These are phyloP conservation scores for Pichia ethanolica DNA, from an alignment of 805 yeast species.

Conservation along the genomic window DNA sequence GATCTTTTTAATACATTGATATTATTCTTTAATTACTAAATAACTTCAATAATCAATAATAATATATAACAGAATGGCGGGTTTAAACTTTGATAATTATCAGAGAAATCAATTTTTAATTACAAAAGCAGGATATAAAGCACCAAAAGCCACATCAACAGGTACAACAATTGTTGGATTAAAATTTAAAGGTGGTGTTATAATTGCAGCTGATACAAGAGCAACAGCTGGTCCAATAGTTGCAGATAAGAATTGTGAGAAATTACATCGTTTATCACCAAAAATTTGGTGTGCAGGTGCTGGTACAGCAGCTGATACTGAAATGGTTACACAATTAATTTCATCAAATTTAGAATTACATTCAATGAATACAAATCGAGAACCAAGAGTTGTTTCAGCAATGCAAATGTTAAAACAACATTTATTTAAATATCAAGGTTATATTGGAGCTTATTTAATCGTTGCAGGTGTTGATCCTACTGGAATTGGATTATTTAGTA, in stretches of 20 bases:
- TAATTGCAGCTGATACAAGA: slow-evolving; percentile 97
- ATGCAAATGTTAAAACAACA: slow-evolving; percentile 92
- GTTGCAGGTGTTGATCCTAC: slow-evolving; percentile 98
- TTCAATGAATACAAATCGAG: slow-evolving; percentile 71
- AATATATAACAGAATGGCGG: slow-evolving; percentile 50
- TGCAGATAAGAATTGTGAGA: slow-evolving; percentile 97
- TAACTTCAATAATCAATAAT: no score
- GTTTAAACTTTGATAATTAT: slow-evolving; percentile 86
- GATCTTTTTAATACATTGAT: no score
- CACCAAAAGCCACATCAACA: slow-evolving; percentile 90
- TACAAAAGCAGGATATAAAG: slow-evolving; percentile 55
- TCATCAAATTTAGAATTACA: slow-evolving; percentile 89
- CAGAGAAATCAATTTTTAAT: slow-evolving; percentile 79
- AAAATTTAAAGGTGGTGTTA: slow-evolving; percentile 87
- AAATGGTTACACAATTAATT: slow-evolving; percentile 91
- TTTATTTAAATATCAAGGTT: slow-evolving; percentile 93
- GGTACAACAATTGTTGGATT: slow-evolving; percentile 99
- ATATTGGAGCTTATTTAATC: slow-evolving; percentile 92
- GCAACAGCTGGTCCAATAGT: slow-evolving; percentile 96
- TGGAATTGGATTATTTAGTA: slow-evolving; percentile 86
- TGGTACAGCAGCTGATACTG: slow-evolving; percentile 99
- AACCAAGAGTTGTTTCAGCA: slow-evolving; percentile 91
- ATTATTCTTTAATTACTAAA: no score
- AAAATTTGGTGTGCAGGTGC: slow-evolving; percentile 99
- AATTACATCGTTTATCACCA: slow-evolving; percentile 83